Evolutionary conservation across 257 asterid species (phyloP).

Genomic region (Solanum pinnatisectum): DNA sequence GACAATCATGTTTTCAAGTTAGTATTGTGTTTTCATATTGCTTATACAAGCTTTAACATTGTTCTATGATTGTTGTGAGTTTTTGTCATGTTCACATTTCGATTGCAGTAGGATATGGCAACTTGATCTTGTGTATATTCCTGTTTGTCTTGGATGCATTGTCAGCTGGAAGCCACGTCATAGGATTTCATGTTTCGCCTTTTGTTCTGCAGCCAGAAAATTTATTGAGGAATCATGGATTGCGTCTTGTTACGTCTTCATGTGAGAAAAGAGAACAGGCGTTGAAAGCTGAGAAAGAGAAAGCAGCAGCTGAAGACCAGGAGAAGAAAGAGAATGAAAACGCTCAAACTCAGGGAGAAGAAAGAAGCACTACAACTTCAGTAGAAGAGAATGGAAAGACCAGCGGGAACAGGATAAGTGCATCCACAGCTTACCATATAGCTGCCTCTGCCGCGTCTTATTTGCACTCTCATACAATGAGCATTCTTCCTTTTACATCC

Average conservation of each 20-base stretch:
- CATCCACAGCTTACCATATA: conserved; percentile 67
- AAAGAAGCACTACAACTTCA: conserved; percentile 12
- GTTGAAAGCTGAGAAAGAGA: conserved; percentile 41
- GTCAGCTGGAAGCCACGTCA: not conserved
- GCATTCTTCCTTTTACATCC: conserved; percentile 55
- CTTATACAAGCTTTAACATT: not conserved
- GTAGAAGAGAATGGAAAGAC: conserved; percentile 9
- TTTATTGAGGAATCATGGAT: conserved; percentile 45
- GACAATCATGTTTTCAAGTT: not conserved
- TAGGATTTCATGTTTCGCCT: not conserved
- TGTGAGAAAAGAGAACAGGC: conserved; percentile 72
- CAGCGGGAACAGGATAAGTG: conserved; percentile 28
- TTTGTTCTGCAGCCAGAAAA: conserved; percentile 51
- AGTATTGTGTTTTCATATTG: not conserved
- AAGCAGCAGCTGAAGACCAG: conserved; percentile 28
- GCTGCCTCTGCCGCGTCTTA: conserved; percentile 97
- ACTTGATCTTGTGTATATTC: not conserved
- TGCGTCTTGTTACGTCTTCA: conserved; percentile 68
- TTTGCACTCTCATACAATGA: conserved; percentile 72
- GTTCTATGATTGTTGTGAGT: not conserved
- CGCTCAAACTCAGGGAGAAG: conserved; percentile 8
- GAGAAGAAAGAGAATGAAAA: conserved; percentile 10
- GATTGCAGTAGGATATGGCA: not conserved
- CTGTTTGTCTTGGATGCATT: not conserved
- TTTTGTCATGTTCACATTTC: not conserved